phyloP scores from a whole-genome alignment of 2,329 filamentous ascomycete genomes.

The Sclerotinia sclerotiorum region DNA sequence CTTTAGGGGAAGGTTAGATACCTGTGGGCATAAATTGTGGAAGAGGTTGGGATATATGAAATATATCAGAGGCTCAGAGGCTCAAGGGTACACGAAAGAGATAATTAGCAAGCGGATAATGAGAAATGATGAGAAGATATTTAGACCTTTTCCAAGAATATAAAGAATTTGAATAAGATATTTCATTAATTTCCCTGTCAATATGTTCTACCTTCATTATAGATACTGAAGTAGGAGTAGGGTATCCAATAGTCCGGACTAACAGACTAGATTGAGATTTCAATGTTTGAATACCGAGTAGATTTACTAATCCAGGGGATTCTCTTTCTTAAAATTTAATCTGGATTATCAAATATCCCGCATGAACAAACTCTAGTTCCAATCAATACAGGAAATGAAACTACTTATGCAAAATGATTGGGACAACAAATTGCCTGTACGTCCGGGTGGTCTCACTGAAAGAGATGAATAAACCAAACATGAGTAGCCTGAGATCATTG shows the following conservation, averaged over 20 bases:
- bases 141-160: neutral
- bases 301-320: too few species aligned
- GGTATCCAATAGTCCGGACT: neutral
- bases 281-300: conserved; percentile 40
- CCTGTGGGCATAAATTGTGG: neutral
- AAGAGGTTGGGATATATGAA: neutral
- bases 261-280: neutral
- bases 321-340: too few species aligned
- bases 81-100: conserved; percentile 3
- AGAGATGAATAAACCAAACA: neutral
- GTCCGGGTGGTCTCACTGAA: neutral
- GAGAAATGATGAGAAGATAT: neutral
- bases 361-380: neutral
- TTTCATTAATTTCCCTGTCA: neutral
- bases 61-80: neutral
- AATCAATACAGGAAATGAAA: neutral
- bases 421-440: neutral
- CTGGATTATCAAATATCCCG: too few species aligned
- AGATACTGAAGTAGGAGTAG: neutral
- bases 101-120: neutral
- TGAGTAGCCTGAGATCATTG: neutral
- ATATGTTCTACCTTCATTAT: neutral
- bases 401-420: neutral
- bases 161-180: neutral
- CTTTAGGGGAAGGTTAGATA: neutral